Conservation (phyloP, 805 yeast species). For the Zygotorulaspora florentina region DNA sequence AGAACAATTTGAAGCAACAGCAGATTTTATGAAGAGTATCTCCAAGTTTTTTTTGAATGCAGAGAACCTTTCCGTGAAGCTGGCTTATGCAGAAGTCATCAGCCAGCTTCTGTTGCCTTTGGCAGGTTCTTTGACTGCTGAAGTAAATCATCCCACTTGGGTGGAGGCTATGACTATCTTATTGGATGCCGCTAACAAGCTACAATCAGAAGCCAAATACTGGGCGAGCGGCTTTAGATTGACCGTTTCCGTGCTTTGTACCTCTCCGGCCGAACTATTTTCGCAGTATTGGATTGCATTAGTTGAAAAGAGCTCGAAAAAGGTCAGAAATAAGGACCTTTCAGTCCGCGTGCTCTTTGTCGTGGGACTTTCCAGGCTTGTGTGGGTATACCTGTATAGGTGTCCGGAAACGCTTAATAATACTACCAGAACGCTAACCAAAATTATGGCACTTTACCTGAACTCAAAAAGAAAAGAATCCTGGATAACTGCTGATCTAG, state of each 20-base stretch:
- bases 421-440: constrained; percentile 73
- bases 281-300: constrained; percentile 64
- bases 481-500: constrained; percentile 68
- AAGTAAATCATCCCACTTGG: constrained; percentile 95
- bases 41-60: constrained; percentile 76
- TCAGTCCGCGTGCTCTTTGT: constrained; percentile 52
- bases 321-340: constrained; percentile 59
- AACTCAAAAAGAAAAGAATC: constrained; percentile 58
- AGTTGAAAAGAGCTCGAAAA: constrained; percentile 57
- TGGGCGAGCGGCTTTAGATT: constrained; percentile 70
- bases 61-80: constrained; percentile 57
- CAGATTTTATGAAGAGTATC: constrained; percentile 80
- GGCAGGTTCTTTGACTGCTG: constrained; percentile 85
- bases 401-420: constrained; percentile 85
- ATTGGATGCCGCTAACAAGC: constrained; percentile 45
- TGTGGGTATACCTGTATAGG: constrained; percentile 88
- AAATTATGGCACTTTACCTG: constrained; percentile 54
- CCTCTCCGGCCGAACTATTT: constrained; percentile 75
- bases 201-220: constrained; percentile 41
- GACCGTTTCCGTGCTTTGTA: constrained; percentile 70
- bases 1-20: constrained; percentile 87
- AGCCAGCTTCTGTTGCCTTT: constrained; percentile 71
- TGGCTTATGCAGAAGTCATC: constrained; percentile 83
- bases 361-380: constrained; percentile 63
- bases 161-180: constrained; percentile 68